A percentile compares a stretch with the other conserved stretches of the same genome.
Evolutionary conservation across 768 basidiomycete species (phyloP).

Genomic region (Termitomyces sp.): DNA sequence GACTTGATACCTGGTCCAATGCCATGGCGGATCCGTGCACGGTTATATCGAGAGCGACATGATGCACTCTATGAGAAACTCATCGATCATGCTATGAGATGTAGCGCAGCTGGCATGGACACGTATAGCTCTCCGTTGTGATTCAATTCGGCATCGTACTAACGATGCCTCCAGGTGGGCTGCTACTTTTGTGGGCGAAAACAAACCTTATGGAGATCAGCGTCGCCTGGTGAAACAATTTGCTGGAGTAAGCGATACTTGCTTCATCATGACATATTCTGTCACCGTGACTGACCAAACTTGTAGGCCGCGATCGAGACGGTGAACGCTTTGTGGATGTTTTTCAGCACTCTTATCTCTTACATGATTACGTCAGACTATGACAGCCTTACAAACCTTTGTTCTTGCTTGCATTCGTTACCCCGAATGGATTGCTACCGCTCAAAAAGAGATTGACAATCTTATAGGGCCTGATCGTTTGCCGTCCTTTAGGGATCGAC

Average conservation of each 20-base stretch:
- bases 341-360: background rate
- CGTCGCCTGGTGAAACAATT: background rate
- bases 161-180: background rate
- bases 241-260: background rate
- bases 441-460: background rate
- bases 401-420: background rate
- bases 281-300: background rate
- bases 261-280: background rate
- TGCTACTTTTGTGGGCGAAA: background rate
- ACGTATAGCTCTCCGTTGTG: background rate
- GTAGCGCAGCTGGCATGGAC: background rate
- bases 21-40: background rate
- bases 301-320: background rate
- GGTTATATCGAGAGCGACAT: background rate
- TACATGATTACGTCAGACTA: background rate
- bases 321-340: background rate
- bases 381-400: background rate
- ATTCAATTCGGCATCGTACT: no score
- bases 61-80: background rate
- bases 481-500: background rate
- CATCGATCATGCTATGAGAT: background rate
- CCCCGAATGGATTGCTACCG: background rate
- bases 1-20: background rate
- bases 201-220: background rate
- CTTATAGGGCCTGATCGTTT: background rate